phyloP scores from a whole-genome alignment of 192 early-diverging fungal genomes.

The Diversispora eburnea region DNA sequence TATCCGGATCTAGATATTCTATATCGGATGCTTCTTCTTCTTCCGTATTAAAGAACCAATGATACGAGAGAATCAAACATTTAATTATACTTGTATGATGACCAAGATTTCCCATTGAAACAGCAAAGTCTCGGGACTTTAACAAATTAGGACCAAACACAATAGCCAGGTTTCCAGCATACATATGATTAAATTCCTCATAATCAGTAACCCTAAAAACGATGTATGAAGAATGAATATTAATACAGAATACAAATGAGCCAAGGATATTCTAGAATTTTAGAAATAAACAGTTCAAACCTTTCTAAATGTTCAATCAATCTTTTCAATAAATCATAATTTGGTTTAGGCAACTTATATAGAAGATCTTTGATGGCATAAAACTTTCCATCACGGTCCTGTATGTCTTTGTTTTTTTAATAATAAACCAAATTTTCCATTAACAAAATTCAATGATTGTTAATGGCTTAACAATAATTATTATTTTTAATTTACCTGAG shows the following conservation, averaged over 20 bases:
- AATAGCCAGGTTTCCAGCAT: slow-evolving; percentile 83
- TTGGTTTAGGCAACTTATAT: slow-evolving; percentile 55
- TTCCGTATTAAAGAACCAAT: slow-evolving; percentile 73
- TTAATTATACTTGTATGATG: slow-evolving; percentile 70
- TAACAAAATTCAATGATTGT: slow-evolving; percentile 5
- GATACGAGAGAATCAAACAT: slow-evolving; percentile 71
- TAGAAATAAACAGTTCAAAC: slow-evolving; percentile 14
- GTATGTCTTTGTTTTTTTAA: slow-evolving; percentile 36
- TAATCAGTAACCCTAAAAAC: slow-evolving; percentile 61
- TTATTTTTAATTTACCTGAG: slow-evolving; percentile 39
- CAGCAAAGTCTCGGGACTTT: slow-evolving; percentile 56
- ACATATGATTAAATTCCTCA: slow-evolving; percentile 85
- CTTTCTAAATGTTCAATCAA: slow-evolving; percentile 70
- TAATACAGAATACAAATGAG: not conserved
- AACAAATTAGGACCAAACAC: slow-evolving; percentile 95
- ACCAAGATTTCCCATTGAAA: slow-evolving; percentile 70
- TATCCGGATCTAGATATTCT: slow-evolving; percentile 12
- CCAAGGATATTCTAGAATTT: not conserved
- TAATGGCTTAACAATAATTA: not conserved
- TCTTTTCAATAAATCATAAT: slow-evolving; percentile 65
- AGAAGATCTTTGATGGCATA: slow-evolving; percentile 67
- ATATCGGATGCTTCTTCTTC: slow-evolving; percentile 39
- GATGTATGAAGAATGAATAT: not conserved
- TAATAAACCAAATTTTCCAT: not conserved
- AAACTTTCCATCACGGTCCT: slow-evolving; percentile 69